Conservation (phyloP, 805 yeast species). For the Wickerhamomyces subpelliculosus region DNA sequence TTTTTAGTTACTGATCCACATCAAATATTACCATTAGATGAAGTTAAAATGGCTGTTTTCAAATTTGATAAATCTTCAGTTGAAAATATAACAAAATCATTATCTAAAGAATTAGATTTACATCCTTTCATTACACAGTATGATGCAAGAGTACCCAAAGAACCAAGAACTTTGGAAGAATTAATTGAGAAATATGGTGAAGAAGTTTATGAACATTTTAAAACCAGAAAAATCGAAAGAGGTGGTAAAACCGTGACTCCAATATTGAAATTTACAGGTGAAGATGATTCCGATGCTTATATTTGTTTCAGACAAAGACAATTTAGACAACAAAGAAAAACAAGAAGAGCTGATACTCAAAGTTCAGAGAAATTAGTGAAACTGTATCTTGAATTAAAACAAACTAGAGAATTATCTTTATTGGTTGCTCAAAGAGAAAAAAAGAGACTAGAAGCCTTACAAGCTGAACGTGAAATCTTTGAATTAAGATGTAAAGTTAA, state of each 20-base stretch:
- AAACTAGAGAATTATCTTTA: conserved; percentile 63
- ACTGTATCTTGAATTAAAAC: conserved; percentile 68
- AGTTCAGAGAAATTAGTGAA: conserved; percentile 77
- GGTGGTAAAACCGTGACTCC: conserved; percentile 72
- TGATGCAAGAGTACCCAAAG: conserved; percentile 31
- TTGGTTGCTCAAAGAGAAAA: conserved; percentile 71
- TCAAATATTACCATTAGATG: conserved; percentile 64
- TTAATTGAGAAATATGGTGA: conserved; percentile 57
- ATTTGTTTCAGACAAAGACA: conserved; percentile 94
- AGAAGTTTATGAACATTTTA: conserved; percentile 77
- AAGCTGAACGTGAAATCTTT: conserved; percentile 61
- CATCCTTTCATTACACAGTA: conserved; percentile 54
- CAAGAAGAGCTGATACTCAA: conserved; percentile 88
- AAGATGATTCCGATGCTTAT: conserved; percentile 92
- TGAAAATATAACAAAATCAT: conserved; percentile 46
- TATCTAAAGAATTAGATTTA: conserved; percentile 49
- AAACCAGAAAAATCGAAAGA: conserved; percentile 57
- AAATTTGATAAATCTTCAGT: conserved; percentile 41
- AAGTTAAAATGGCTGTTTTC: conserved; percentile 47
- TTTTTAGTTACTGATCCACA: conserved; percentile 79
- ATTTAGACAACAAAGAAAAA: conserved; percentile 90
- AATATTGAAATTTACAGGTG: conserved; percentile 67
- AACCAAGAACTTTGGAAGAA: conserved; percentile 37
- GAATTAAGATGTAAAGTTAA: conserved; percentile 68
- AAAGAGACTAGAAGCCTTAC: conserved; percentile 51